Evolutionary conservation across 345 rosid genomes (phyloP), one percentile per base, ranked within the genome.

Genomic region (Linum lewisii): DNA sequence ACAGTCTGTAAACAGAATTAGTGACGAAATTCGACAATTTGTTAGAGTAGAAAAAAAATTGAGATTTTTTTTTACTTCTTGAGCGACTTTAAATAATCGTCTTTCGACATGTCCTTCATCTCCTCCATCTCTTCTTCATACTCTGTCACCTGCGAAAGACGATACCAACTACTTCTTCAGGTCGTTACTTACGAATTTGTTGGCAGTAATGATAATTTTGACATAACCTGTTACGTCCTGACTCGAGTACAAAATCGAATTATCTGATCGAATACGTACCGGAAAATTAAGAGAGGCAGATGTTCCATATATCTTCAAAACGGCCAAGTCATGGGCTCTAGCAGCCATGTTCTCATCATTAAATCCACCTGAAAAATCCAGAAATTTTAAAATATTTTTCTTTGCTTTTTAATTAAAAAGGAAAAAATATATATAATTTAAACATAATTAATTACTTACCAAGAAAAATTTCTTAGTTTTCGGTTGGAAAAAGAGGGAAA

Each of bases 241-340:
- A n/a, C n/a, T n/a, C 4, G 34, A 29, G 7, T 29, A 1, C 7
- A 5, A 29, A 1, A 29, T 29, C 4, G 7, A 29, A 29, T 29
- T 29, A 29, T 4, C 4, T 29, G 1, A 29, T 29, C 34, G 5
- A 29, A 29, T 29, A 18, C 62, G 5, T 65, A 69, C 77, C 3
- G 74, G 65, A 51, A 62, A 65, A 51, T 73, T 69, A n/a, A 63
- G 19, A 0, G 6, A 5, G 0, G 67, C 59, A 22, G 4, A 24
- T 20, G 58, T 6, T 2, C 68, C 65, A 49, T 51, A 21, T 19
- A 62, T 16, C 61, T 73, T 73, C 0, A 66, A 36, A 59, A 71
- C 22, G 21, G 55, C 71, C 36, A 69, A 62, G 66, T 73, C 73
- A 55, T 69, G 20, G 24, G 71, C 68, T 24, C 63, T 54, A 24